Percentiles rank a stretch among this genome's conserved stretches.
Evolutionary conservation across 1,284 basidiomycete species (phyloP).

Genomic region (Puccinia polysora): DNA sequence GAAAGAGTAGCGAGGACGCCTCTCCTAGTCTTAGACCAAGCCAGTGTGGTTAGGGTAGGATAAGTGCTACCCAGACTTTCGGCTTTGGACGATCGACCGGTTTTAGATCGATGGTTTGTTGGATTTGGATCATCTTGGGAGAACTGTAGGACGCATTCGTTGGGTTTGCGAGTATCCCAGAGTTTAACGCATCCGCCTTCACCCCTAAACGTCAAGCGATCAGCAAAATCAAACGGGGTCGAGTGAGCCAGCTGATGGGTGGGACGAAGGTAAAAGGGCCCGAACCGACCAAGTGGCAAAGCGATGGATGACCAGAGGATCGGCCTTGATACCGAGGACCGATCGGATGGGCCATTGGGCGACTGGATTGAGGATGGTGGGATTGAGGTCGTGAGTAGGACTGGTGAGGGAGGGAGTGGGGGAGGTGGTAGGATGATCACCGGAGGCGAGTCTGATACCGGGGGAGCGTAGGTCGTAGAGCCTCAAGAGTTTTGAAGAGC

Average conservation of each 20-base stretch:
- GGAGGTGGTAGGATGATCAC: neutral
- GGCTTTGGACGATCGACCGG: constrained; percentile 8
- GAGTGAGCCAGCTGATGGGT: neutral
- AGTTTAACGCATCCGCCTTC: constrained; percentile 30
- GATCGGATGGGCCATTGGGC: constrained; percentile 29
- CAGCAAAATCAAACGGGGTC: neutral
- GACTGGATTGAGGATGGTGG: constrained; percentile 13
- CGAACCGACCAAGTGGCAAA: constrained; percentile 36
- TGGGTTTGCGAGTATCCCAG: constrained; percentile 38
- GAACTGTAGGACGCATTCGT: constrained; percentile 23
- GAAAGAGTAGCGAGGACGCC: constrained; percentile 25
- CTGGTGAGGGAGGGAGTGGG: neutral
- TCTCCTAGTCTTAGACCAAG: constrained; percentile 29
- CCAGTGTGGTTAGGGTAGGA: neutral
- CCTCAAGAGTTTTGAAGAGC: constrained; percentile 22
- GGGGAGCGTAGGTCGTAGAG: constrained; percentile 31
- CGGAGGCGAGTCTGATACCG: neutral
- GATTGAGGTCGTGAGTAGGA: neutral
- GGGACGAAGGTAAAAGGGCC: neutral
- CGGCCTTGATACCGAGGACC: constrained; percentile 28
- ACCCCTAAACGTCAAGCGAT: constrained; percentile 20
- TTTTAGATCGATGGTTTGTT: neutral
- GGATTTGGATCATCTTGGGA: constrained; percentile 6
- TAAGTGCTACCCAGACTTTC: neutral
- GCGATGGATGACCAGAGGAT: constrained; percentile 34